These are phyloP conservation scores for Microsporum canis DNA, from an alignment of 2,329 filamentous ascomycete genomes.

Conservation along the genomic window DNA sequence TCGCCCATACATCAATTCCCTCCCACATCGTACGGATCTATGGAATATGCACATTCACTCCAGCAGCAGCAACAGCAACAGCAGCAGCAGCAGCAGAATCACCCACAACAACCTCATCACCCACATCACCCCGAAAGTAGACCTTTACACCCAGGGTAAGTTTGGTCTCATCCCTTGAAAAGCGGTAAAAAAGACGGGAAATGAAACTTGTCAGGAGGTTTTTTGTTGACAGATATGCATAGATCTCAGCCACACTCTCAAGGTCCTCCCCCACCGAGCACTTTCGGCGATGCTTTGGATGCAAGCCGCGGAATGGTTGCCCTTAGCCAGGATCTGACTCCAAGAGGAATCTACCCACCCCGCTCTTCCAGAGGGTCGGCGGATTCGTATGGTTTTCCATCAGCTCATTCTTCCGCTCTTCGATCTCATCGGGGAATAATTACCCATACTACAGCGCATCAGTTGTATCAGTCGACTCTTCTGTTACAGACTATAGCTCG, in stretches of 20 bases:
- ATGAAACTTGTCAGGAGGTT: neutral
- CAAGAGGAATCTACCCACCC: slow-evolving; percentile 75
- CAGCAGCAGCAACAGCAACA: slow-evolving; percentile 37
- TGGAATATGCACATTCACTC: slow-evolving; percentile 61
- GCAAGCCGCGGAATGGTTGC: slow-evolving; percentile 90
- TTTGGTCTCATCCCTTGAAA: slow-evolving; percentile 21
- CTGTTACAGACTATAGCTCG: slow-evolving; percentile 86
- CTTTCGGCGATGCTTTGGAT: slow-evolving; percentile 67
- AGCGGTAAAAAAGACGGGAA: neutral
- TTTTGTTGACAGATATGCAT: neutral
- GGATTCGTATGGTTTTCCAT: slow-evolving; percentile 86
- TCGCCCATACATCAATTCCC: slow-evolving; percentile 56
- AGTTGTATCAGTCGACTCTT: slow-evolving; percentile 56
- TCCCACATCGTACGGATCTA: slow-evolving; percentile 61
- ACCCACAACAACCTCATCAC: slow-evolving; percentile 30
- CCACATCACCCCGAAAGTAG: slow-evolving; percentile 39
- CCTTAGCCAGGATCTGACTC: slow-evolving; percentile 84
- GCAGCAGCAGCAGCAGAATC: slow-evolving; percentile 37
- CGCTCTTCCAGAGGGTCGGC: slow-evolving; percentile 57
- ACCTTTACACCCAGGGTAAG: slow-evolving; percentile 78
- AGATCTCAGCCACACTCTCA: slow-evolving; percentile 23
- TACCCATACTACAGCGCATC: slow-evolving; percentile 82
- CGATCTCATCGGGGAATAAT: slow-evolving; percentile 70
- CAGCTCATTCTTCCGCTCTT: slow-evolving; percentile 80
- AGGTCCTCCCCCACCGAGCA: slow-evolving; percentile 44